Evolutionary conservation across 352 stramenopile species (phyloP), one percentile per base, ranked within the genome.

Genomic region (Pythium scleroteichum): DNA sequence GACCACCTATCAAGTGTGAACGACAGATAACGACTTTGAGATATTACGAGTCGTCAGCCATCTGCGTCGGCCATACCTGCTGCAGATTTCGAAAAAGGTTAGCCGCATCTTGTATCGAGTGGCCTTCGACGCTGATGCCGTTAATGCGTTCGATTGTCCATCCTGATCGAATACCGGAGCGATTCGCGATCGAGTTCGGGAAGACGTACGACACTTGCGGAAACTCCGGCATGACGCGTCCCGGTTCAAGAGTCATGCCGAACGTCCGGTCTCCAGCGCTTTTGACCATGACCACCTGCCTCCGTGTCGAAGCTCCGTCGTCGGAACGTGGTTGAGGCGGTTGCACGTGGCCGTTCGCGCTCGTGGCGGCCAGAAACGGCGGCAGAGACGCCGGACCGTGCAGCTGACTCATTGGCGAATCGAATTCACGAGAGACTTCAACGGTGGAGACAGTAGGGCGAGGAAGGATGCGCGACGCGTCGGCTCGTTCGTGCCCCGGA

Each of bases 191-290:
- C 16, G 76, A 88, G 41, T 82, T 62, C 14, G 69, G 67, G 35
- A 87, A 86, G 40, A 91, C 69, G 48, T 68, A 85, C 33, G 77
- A 82, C 19, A 89, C 76, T 20, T 79, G 65, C 3, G 77, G 79
- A 26, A 67, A 86, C 38, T 76, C 68, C 3, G 51, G 16, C 16
- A 72, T 17, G 0, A 66, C 23, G 2, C 44, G 45, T 0, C 47
- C 57, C 53, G 83, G 74, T 29, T 78, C 76, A 12, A 91, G 65
- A 42, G 78, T 85, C 76, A 92, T 89, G 45, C 82, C 82, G 44
- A 92, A 92, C 16, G 78, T 87, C 4, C 66, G 62, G 47, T 92
- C 82, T 38, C 68, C 63, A 16, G 64, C n/a, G 10, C 56, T 55
- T 56, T 87, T 80, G n/a, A 44, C 57, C 42, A 88, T 66, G 5